Conservation (phyloP, 176 grass and related monocot genomes). For the Zea luxurians region DNA sequence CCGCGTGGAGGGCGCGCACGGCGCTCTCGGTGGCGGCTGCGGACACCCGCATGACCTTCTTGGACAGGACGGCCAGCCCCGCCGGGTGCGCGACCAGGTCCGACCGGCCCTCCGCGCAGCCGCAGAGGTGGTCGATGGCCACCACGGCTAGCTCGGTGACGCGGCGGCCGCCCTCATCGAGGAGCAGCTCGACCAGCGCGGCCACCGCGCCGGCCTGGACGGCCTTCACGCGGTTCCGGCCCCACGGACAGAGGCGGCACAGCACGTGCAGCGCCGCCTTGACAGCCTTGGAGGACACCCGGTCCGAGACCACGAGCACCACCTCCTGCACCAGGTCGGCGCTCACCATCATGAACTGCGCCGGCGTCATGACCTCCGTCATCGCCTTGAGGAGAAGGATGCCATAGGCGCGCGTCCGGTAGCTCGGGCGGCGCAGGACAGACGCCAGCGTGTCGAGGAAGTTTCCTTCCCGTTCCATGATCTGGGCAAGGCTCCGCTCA, state of each 20-base stretch:
- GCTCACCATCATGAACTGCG: constrained; percentile 19
- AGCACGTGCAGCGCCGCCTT: constrained; percentile 71
- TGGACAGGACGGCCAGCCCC: constrained; percentile 69
- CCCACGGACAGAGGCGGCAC: constrained; percentile 38
- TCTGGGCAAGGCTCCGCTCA: constrained; percentile 13
- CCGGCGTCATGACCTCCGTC: constrained; percentile 30
- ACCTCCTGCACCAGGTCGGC: constrained; percentile 50
- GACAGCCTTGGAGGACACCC: constrained; percentile 53
- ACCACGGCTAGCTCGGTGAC: constrained; percentile 49
- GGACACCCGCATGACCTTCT: constrained; percentile 72
- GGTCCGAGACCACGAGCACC: constrained; percentile 44
- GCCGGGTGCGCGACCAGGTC: constrained; percentile 64
- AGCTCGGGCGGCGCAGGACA: constrained; percentile 54
- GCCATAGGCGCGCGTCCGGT: constrained; percentile 52
- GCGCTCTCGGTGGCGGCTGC: constrained; percentile 44
- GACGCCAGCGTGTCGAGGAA: constrained; percentile 41
- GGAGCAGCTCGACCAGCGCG: constrained; percentile 63
- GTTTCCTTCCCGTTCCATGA: constrained; percentile 30
- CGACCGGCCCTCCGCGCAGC: constrained; percentile 70
- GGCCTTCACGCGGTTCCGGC: constrained; percentile 64
- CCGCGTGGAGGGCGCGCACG: constrained; percentile 55
- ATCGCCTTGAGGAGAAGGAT: constrained; percentile 53
- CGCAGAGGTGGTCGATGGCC: constrained; percentile 67
- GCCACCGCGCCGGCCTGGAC: constrained; percentile 56
- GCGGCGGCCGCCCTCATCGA: constrained; percentile 41